A percentile compares a stretch with the other conserved stretches of the same genome.
Evolutionary conservation across 2,329 filamentous ascomycete species (phyloP).

Genomic region (Diaporthe velutina): DNA sequence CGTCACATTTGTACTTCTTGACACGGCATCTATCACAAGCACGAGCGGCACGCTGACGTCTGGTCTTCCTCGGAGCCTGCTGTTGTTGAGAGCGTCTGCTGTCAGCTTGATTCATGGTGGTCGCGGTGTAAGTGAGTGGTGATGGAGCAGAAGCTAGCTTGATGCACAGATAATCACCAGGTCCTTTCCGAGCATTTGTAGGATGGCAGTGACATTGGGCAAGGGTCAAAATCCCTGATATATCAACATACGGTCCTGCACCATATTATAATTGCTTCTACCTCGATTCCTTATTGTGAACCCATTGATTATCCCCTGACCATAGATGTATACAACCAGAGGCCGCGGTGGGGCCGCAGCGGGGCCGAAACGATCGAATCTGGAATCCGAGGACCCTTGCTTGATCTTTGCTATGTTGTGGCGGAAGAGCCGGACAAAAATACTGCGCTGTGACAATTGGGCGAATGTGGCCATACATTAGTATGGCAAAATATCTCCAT

Average conservation of each 20-base stretch:
- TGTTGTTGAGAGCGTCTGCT: background rate
- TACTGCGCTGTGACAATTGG: background rate
- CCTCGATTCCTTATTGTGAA: background rate
- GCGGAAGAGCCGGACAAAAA: background rate
- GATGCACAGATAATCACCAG: background rate
- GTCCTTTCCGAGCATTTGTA: background rate
- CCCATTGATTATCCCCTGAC: background rate
- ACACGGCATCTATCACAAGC: background rate
- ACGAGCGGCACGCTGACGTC: background rate
- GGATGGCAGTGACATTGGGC: background rate
- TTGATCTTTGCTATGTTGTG: background rate
- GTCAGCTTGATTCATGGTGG: background rate
- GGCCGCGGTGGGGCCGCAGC: background rate
- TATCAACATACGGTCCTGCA: background rate
- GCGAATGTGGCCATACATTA: background rate
- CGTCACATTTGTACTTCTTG: slow-evolving; percentile 7
- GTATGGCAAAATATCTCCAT: background rate
- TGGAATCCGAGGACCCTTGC: background rate
- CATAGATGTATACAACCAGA: no score
- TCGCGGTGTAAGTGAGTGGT: background rate
- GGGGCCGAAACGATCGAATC: background rate
- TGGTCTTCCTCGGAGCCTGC: background rate
- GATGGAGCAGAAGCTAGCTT: background rate
- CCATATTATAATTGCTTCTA: background rate
- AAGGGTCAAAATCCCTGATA: background rate